Conservation (phyloP, 169 alveolate genomes). For the Hepatocystis sp. region DNA sequence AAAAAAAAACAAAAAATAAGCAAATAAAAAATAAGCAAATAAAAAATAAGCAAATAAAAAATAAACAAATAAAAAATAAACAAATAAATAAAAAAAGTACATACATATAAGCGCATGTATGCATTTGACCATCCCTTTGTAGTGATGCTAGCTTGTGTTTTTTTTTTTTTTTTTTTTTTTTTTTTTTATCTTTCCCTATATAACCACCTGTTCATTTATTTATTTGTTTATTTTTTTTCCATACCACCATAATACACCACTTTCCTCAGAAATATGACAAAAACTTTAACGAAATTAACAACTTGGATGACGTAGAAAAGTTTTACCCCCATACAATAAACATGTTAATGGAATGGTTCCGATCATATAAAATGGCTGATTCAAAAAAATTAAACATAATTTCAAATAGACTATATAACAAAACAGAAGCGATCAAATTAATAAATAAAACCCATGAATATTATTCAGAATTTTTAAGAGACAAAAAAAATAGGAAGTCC, state of each 20-base stretch:
- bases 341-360: constrained; percentile 57
- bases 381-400: constrained; percentile 44
- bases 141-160: neutral
- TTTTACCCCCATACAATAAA: constrained; percentile 56
- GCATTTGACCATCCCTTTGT: neutral
- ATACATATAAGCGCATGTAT: neutral
- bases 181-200: neutral
- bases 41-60: no score
- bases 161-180: neutral
- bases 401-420: constrained; percentile 29
- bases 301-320: constrained; percentile 37
- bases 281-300: constrained; percentile 18
- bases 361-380: constrained; percentile 73
- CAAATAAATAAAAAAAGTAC: no score
- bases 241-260: no score
- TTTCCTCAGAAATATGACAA: constrained; percentile 31
- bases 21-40: no score
- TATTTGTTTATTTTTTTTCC: neutral
- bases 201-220: neutral
- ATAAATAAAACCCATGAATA: constrained; percentile 44
- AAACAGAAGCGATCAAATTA: constrained; percentile 31
- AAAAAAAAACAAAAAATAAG: no score
- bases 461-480: constrained; percentile 36
- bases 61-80: no score
- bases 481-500: constrained; percentile 21